Percentiles rank a stretch among this genome's conserved stretches.
Conservation (phyloP, 129 eudicot species). For the Chrysanthemum lavandulifolium region DNA sequence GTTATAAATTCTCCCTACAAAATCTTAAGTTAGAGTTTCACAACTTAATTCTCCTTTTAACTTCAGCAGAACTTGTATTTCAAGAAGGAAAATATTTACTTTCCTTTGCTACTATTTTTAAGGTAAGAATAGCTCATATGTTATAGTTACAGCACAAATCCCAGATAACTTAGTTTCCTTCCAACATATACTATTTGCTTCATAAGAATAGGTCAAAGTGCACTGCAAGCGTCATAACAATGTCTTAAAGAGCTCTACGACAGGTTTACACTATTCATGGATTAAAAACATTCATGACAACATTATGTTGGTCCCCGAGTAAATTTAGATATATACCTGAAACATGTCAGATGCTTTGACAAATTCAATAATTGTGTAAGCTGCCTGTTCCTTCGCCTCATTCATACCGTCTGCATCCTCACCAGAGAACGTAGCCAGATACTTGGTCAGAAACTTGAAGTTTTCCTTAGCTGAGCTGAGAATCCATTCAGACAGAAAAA, state of each 20-base stretch:
- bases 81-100: background rate
- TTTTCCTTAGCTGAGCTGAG: conserved; percentile 79
- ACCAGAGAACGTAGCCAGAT: conserved; percentile 77
- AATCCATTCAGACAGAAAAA: conserved; percentile 17
- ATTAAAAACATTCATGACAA: background rate
- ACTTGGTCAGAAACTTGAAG: conserved; percentile 60
- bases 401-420: conserved; percentile 52
- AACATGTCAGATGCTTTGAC: conserved; percentile 75
- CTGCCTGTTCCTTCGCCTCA: conserved; percentile 87
- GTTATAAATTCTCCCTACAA: too few species aligned
- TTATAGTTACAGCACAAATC: background rate
- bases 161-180: background rate
- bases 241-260: background rate
- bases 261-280: background rate
- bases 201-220: background rate
- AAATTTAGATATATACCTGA: background rate
- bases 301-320: background rate
- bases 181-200: background rate
- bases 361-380: conserved; percentile 62
- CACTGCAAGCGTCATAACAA: background rate
- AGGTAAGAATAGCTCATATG: background rate
- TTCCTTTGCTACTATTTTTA: background rate
- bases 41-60: background rate
- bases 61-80: background rate
- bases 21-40: too few species aligned